Conservation (phyloP, 2,329 filamentous ascomycete species). For the Trichoderma atroviride region DNA sequence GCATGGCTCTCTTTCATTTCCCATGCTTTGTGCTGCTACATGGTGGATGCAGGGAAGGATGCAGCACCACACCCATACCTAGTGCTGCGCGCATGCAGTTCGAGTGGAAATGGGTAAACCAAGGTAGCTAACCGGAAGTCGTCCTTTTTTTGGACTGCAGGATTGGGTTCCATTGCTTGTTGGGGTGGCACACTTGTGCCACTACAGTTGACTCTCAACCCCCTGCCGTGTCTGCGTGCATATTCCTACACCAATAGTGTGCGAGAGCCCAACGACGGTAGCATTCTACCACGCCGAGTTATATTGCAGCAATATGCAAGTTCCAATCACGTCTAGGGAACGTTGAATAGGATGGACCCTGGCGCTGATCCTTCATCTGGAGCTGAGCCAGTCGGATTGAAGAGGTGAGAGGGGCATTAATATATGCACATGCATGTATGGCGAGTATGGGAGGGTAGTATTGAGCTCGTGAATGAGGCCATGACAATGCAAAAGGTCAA, state of each 20-base stretch:
- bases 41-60: slow-evolving; percentile 8
- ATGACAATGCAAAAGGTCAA: not conserved
- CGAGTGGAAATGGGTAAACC: not conserved
- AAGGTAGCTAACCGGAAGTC: not conserved
- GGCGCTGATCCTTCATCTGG: slow-evolving; percentile 16
- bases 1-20: not conserved
- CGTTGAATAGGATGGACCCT: not conserved
- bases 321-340: not conserved
- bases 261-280: not conserved
- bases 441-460: not conserved
- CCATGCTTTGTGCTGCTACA: not conserved
- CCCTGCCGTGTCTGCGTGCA: not conserved
- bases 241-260: not conserved
- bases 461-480: not conserved
- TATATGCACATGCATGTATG: not conserved
- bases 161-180: slow-evolving; percentile 21
- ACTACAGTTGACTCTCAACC: not conserved
- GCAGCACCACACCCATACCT: not conserved
- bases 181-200: not conserved
- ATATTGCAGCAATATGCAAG: not conserved
- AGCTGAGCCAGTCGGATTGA: slow-evolving; percentile 7
- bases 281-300: not conserved
- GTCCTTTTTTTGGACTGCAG: slow-evolving; percentile 9
- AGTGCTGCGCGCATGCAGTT: not conserved
- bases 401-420: not conserved